These are phyloP conservation scores for Suhomyces atakaporum DNA, from an alignment of 1,139 yeast genomes.

Conservation along the genomic window DNA sequence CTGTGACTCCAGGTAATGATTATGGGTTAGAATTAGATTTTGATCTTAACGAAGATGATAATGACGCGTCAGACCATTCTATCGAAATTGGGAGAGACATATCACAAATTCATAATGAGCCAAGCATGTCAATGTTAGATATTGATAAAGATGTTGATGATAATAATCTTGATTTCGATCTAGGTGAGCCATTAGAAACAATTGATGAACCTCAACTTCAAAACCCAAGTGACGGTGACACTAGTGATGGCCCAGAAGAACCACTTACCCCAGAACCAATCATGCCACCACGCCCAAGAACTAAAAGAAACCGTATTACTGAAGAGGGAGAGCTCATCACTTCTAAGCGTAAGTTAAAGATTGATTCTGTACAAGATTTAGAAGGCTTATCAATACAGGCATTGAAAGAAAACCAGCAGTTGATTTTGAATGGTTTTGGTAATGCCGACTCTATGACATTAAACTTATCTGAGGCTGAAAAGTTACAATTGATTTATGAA, in stretches of 20 bases:
- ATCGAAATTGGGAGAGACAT: constrained; percentile 54
- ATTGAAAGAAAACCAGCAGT: constrained; percentile 34
- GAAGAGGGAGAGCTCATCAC: constrained; percentile 45
- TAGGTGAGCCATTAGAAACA: constrained; percentile 33
- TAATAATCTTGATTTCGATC: constrained; percentile 14
- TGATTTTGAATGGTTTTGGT: constrained; percentile 19
- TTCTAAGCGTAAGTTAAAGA: constrained; percentile 39
- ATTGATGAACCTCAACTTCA: constrained; percentile 19
- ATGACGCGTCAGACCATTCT: constrained; percentile 11
- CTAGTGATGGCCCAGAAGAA: constrained; percentile 21
- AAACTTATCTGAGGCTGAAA: constrained; percentile 34
- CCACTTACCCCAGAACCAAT: constrained; percentile 20
- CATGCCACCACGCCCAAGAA: constrained; percentile 21
- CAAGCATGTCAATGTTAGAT: constrained; percentile 31
- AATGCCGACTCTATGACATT: constrained; percentile 24
- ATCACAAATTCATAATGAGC: constrained; percentile 20
- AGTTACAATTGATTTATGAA: constrained; percentile 38
- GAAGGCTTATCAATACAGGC: constrained; percentile 41
- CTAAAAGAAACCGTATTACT: constrained; percentile 27
- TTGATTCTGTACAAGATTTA: constrained; percentile 37
- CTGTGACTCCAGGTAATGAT: constrained; percentile 34
- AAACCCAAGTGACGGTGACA: constrained; percentile 13
- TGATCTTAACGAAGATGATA: constrained; percentile 30
- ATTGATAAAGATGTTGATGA: constrained; percentile 23
- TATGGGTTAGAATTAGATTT: constrained; percentile 57